A percentile compares a stretch with the other conserved stretches of the same genome.
Evolutionary conservation across 2,329 filamentous ascomycete genomes (phyloP).

Genomic region (Endothia cerciana): DNA sequence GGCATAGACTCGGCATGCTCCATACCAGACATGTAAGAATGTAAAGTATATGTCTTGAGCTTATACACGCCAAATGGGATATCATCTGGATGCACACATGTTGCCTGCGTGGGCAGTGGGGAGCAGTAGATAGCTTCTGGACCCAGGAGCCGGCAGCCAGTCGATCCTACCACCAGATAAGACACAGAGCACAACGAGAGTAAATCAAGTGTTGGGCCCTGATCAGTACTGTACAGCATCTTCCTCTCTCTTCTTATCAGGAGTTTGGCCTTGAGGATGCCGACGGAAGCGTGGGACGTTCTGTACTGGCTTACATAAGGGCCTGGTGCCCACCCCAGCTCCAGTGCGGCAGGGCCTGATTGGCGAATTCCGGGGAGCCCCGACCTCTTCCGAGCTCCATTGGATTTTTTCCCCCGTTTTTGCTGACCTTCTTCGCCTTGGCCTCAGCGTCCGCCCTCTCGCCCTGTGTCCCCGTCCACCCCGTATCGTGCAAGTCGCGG

Average conservation of each 20-base stretch:
- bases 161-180: background rate
- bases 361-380: conserved; percentile 19
- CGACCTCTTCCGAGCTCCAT: conserved; percentile 30
- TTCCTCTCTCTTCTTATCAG: too few relatives aligned
- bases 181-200: background rate
- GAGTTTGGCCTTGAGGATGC: too few relatives aligned
- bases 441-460: conserved; percentile 23
- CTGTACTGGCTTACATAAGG: conserved; percentile 14
- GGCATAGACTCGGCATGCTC: background rate
- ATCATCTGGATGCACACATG: background rate
- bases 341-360: conserved; percentile 20
- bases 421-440: conserved; percentile 7
- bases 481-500: conserved; percentile 24
- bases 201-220: too few relatives aligned
- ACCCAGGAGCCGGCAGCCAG: too few relatives aligned
- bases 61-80: background rate
- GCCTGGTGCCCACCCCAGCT: conserved; percentile 18
- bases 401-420: conserved; percentile 25
- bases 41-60: background rate
- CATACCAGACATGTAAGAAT: background rate
- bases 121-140: too few relatives aligned
- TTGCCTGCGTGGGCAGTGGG: too few relatives aligned
- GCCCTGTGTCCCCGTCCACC: too few relatives aligned
- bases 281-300: too few relatives aligned
- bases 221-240: too few relatives aligned